A percentile compares a stretch with the other conserved stretches of the same genome.
Conservation (phyloP, 2,329 filamentous ascomycete genomes). For the Chaetomium strumarium region DNA sequence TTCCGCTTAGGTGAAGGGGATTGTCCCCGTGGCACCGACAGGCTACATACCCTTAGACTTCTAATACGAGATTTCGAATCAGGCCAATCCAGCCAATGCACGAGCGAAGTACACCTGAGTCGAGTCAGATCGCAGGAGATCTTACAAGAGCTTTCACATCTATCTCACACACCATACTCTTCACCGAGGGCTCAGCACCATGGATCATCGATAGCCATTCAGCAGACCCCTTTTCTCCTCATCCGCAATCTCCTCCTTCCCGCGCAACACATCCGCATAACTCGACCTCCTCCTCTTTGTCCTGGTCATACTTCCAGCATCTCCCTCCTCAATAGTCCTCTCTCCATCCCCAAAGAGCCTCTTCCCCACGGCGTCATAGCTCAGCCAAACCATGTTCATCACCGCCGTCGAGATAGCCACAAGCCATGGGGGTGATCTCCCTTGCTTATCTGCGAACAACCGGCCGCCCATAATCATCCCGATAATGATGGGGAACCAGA, state of each 20-base stretch:
- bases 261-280: conserved; percentile 13
- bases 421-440: conserved; percentile 64
- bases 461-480: conserved; percentile 41
- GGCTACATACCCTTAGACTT: not conserved
- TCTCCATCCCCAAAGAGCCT: conserved; percentile 81
- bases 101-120: too few relatives aligned
- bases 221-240: conserved; percentile 24
- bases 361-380: conserved; percentile 45
- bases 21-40: conserved; percentile 3
- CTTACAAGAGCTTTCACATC: too few relatives aligned
- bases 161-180: too few relatives aligned
- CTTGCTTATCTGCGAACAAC: conserved; percentile 57
- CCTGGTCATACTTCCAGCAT: conserved; percentile 5
- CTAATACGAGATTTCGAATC: not conserved
- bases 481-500: conserved; percentile 55
- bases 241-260: conserved; percentile 7
- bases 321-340: conserved; percentile 41
- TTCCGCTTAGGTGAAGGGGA: not conserved
- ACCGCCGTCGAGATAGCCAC: conserved; percentile 43
- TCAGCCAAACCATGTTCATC: conserved; percentile 44
- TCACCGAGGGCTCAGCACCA: not conserved
- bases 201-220: conserved; percentile 21
- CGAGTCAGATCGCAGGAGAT: too few relatives aligned
- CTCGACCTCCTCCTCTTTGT: conserved; percentile 10
- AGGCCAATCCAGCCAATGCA: not conserved